phyloP scores from a whole-genome alignment of 2,329 filamentous ascomycete genomes.

The Epichloe uncinata region DNA sequence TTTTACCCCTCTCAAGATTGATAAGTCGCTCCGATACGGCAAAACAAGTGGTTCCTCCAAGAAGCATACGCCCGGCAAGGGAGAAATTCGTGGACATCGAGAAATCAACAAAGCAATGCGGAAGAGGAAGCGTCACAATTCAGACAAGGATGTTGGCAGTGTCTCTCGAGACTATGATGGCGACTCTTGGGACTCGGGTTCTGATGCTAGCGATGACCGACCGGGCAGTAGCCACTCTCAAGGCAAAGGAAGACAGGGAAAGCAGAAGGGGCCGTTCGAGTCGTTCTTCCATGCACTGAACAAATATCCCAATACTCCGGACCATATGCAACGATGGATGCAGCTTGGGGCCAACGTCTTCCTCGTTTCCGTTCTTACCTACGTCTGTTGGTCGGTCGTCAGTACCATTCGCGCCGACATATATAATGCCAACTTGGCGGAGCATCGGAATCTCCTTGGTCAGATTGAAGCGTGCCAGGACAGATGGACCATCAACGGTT shows the following conservation, averaged over 20 bases:
- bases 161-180: conserved; percentile 28
- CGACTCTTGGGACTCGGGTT: conserved; percentile 36
- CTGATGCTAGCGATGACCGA: conserved; percentile 23
- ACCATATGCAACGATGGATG: conserved; percentile 46
- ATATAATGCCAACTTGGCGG: conserved; percentile 54
- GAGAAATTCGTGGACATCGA: conserved; percentile 43
- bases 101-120: conserved; percentile 27
- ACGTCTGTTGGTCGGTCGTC: conserved; percentile 56
- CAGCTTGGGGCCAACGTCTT: conserved; percentile 50
- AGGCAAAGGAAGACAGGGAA: conserved; percentile 13
- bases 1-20: conserved; percentile 32
- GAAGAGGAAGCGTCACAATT: conserved; percentile 39
- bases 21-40: conserved; percentile 32
- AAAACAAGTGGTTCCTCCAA: conserved; percentile 26
- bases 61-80: conserved; percentile 41
- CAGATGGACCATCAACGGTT: conserved; percentile 65
- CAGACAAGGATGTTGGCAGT: conserved; percentile 39
- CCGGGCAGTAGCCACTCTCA: conserved; percentile 11
- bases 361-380: conserved; percentile 42
- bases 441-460: conserved; percentile 53
- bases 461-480: conserved; percentile 62
- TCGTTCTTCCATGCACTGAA: conserved; percentile 39
- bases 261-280: conserved; percentile 20
- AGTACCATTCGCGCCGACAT: conserved; percentile 63
- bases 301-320: conserved; percentile 44